Evolutionary conservation across 2,329 filamentous ascomycete species (phyloP).

Genomic region (Diaporthe amygdali): DNA sequence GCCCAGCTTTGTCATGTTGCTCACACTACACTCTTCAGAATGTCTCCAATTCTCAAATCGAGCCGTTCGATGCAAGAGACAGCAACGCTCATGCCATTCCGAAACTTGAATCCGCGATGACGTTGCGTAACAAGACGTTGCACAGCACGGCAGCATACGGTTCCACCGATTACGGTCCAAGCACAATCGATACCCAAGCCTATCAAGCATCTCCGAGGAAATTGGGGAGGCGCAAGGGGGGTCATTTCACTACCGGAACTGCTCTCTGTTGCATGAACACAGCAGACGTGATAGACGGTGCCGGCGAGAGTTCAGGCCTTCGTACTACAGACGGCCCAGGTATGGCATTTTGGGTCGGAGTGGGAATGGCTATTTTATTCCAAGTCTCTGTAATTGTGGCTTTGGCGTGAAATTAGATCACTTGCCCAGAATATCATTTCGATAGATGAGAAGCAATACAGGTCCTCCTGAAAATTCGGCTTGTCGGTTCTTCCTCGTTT

Average conservation of each 20-base stretch:
- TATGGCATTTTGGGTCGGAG: neutral
- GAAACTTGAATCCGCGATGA: neutral
- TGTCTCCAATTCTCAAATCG: neutral
- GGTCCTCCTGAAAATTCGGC: neutral
- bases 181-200: neutral
- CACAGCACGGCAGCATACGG: neutral
- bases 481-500: too few species aligned
- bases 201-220: neutral
- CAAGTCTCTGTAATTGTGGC: neutral
- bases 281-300: neutral
- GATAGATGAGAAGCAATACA: neutral
- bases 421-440: neutral
- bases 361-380: neutral
- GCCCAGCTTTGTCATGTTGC: neutral
- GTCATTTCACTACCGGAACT: accelerated
- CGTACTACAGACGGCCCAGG: neutral
- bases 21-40: neutral
- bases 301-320: neutral
- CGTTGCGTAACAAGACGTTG: neutral
- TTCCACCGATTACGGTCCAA: neutral
- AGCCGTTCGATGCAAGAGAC: neutral
- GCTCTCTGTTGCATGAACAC: neutral
- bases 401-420: neutral
- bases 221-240: neutral
- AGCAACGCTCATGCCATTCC: neutral